Percentiles rank a stretch among this genome's conserved stretches.
Evolutionary conservation across 352 stramenopile genomes (phyloP).

Genomic region (Phytophthora sansomeana): DNA sequence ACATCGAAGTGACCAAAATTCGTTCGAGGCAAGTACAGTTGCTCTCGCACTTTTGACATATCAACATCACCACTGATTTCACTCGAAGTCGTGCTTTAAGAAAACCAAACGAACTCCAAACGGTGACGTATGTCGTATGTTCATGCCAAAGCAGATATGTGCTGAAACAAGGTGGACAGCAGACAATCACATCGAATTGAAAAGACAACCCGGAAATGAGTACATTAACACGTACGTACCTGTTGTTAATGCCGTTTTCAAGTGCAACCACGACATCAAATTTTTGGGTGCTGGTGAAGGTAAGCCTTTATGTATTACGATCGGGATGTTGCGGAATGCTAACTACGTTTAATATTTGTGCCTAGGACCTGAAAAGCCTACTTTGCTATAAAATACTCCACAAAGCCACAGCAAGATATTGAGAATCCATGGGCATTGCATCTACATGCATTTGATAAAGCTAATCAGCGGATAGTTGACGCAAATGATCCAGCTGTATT

Average conservation of each 20-base stretch:
- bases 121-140: constrained; percentile 4
- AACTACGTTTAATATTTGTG: neutral
- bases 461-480: too few relatives aligned
- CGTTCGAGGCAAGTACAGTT: too few relatives aligned
- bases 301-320: neutral
- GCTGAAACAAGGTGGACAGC: neutral
- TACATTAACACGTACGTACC: constrained; percentile 5
- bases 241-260: constrained; percentile 8
- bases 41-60: too few relatives aligned
- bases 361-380: constrained; percentile 8
- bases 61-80: constrained; percentile 14
- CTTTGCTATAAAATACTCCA: constrained; percentile 12
- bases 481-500: too few relatives aligned
- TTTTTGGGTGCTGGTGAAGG: constrained; percentile 12
- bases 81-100: constrained; percentile 13
- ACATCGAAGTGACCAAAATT: too few relatives aligned
- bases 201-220: neutral
- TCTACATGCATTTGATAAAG: constrained; percentile 11
- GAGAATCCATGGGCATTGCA: constrained; percentile 11
- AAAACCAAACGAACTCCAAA: constrained; percentile 11
- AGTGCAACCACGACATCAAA: constrained; percentile 13
- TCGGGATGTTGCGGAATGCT: neutral
- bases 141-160: constrained; percentile 10
- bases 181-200: constrained; percentile 4
- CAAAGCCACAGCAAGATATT: constrained; percentile 3